Conservation (phyloP, 1,139 yeast species). For the Geotrichum citri-aurantii region DNA sequence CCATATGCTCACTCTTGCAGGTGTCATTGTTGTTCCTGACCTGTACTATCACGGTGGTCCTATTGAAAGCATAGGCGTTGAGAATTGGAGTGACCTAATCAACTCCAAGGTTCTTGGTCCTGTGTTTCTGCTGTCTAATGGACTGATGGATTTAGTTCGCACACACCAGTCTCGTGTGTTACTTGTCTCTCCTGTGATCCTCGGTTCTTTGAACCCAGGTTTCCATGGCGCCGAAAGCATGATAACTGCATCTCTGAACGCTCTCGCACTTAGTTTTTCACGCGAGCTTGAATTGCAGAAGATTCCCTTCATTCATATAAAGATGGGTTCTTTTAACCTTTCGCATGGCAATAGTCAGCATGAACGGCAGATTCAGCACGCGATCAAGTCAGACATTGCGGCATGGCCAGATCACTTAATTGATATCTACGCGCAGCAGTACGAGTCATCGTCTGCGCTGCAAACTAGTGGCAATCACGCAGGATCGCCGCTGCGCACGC, state of each 20-base stretch:
- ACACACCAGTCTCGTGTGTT: constrained; percentile 39
- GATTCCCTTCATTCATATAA: constrained; percentile 32
- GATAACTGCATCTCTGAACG: constrained; percentile 34
- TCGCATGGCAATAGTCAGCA: constrained; percentile 27
- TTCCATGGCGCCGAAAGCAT: constrained; percentile 41
- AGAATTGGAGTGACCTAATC: constrained; percentile 49
- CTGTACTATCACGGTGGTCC: constrained; percentile 66
- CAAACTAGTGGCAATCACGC: constrained; percentile 29
- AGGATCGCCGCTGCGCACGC: constrained; percentile 33
- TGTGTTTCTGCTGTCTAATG: constrained; percentile 49
- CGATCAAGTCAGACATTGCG: constrained; percentile 38
- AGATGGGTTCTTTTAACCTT: constrained; percentile 40
- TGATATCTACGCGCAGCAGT: constrained; percentile 35
- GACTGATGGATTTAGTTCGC: constrained; percentile 54
- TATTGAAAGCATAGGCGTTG: constrained; percentile 49
- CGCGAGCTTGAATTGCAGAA: constrained; percentile 37
- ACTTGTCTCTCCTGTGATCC: constrained; percentile 38
- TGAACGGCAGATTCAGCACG: constrained; percentile 31
- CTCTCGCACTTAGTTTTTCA: constrained; percentile 36
- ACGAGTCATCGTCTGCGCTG: constrained; percentile 33
- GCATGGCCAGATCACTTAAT: constrained; percentile 40
- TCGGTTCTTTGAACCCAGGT: constrained; percentile 38
- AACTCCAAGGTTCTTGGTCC: constrained; percentile 46
- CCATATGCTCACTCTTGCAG: constrained; percentile 49
- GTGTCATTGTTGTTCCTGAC: constrained; percentile 59